Evolutionary conservation across 345 rosid genomes (phyloP).

Genomic region (Gossypium ekmanianum): DNA sequence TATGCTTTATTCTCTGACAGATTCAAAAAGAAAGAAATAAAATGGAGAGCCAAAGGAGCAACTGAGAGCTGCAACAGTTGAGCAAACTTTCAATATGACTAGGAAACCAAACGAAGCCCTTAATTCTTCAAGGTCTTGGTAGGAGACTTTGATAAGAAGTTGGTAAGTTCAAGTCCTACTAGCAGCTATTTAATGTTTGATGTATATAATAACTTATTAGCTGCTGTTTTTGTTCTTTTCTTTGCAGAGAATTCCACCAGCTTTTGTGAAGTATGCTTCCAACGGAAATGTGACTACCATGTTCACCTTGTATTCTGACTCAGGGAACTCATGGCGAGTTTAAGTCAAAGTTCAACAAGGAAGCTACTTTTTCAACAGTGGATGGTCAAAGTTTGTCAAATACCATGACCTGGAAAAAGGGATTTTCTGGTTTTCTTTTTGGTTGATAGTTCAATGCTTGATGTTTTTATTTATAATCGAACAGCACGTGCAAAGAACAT

Average conservation of each 20-base stretch:
- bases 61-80: neutral
- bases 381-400: slow-evolving; percentile 7
- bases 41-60: neutral
- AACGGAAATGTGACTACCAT: neutral
- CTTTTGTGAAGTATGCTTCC: slow-evolving; percentile 1
- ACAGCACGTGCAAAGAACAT: neutral
- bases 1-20: neutral
- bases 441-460: neutral
- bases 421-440: slow-evolving; percentile 3
- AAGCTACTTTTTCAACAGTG: neutral
- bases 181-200: neutral
- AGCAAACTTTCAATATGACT: neutral
- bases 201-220: no score
- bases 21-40: no score
- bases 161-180: neutral
- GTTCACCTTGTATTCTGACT: neutral
- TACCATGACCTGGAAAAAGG: neutral
- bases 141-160: neutral
- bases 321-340: neutral
- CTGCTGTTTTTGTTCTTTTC: neutral
- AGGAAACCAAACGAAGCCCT: neutral
- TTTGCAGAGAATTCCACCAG: neutral
- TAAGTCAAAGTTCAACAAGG: neutral
- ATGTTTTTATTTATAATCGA: neutral
- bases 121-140: slow-evolving; percentile 5